Evolutionary conservation across 352 stramenopile genomes (phyloP), one percentile per base, ranked within the genome.

Genomic region (Globisporangium irregulare): DNA sequence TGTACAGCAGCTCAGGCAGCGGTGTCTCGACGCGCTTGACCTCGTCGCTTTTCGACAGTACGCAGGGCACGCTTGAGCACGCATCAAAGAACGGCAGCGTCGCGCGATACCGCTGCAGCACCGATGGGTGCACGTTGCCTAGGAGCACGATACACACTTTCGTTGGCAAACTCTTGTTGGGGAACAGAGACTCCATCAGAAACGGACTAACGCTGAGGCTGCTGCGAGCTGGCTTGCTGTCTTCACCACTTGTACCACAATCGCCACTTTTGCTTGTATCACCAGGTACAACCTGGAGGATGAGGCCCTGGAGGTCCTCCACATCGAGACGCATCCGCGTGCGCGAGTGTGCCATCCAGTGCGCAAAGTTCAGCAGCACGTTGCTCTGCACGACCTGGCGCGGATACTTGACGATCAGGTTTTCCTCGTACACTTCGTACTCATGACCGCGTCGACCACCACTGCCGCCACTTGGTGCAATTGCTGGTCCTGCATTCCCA

Each of bases 61-160:
- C 76, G 10, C 84, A 80, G 6, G 88, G 88, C 20, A 94, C 65
- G 58, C 81, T 91, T 18, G 86, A 82, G 68, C 88, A 94, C 2
- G 51, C 70, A 58, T 92, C 75, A 66, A 95, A 94, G 76, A 93
- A 95, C 50, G 64, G 58, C 62, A 94, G 63, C 32, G 81, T 82
- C n/a, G 81, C 72, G 41, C 85, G 76, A 53, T 83, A 87, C 57
- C 89, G 85, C 69, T 92, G 80, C 54, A 93, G 58, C 50, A 93
- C 76, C 0, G 81, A 86, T 24, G 88, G 86, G 62, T 93, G 86
- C 53, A 95, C 63, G 36, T 81, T 87, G 34, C 73, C 74, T 41
- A 93, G 70, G 60, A 95, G 70, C 50, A 95, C 77, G 55, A 95
- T 57, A 66, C 86, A 94, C 36, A 92, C 73, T 71, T 89, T 92